phyloP scores from a whole-genome alignment of 305 asterid species.

The Plantago coronopus region DNA sequence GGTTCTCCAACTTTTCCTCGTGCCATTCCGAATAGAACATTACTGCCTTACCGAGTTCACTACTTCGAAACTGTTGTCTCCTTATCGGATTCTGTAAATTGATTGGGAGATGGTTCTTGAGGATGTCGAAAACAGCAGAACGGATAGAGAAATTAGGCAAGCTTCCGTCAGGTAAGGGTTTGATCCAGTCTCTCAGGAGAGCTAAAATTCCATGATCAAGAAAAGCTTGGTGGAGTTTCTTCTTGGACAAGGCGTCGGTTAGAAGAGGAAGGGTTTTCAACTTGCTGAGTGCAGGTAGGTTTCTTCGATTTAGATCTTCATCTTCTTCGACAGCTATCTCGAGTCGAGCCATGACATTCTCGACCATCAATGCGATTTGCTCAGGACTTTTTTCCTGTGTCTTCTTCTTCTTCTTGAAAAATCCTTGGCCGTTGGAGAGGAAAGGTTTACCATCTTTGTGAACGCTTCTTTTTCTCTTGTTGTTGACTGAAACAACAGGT shows the following conservation, averaged over 20 bases:
- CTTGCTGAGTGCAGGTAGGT: slow-evolving; percentile 76
- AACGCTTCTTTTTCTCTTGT: too few species aligned
- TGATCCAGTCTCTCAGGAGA: slow-evolving; percentile 83
- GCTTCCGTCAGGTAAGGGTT: slow-evolving; percentile 98
- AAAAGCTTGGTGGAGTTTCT: slow-evolving; percentile 88
- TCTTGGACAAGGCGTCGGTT: slow-evolving; percentile 83
- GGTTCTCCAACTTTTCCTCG: too few species aligned
- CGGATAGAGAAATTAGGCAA: slow-evolving; percentile 83
- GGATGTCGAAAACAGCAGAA: slow-evolving; percentile 12
- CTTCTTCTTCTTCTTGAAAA: too few species aligned
- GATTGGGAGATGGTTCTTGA: slow-evolving; percentile 79
- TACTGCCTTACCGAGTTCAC: too few species aligned
- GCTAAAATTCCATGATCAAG: too few species aligned
- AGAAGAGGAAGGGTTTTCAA: slow-evolving; percentile 79
- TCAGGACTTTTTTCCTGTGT: too few species aligned
- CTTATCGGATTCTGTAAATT: slow-evolving; percentile 73
- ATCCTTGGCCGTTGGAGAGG: too few species aligned
- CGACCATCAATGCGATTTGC: too few species aligned
- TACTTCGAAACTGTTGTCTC: too few species aligned
- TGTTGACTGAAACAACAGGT: too few species aligned
- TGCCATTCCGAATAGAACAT: too few species aligned
- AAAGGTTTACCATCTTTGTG: too few species aligned
- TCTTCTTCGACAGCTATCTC: slow-evolving; percentile 87
- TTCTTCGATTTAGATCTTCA: slow-evolving; percentile 68
- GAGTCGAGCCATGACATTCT: slow-evolving; percentile 93